A percentile compares a stretch with the other conserved stretches of the same genome.
phyloP scores from a whole-genome alignment of 768 basidiomycete genomes.

The Amylocystis lapponica region DNA sequence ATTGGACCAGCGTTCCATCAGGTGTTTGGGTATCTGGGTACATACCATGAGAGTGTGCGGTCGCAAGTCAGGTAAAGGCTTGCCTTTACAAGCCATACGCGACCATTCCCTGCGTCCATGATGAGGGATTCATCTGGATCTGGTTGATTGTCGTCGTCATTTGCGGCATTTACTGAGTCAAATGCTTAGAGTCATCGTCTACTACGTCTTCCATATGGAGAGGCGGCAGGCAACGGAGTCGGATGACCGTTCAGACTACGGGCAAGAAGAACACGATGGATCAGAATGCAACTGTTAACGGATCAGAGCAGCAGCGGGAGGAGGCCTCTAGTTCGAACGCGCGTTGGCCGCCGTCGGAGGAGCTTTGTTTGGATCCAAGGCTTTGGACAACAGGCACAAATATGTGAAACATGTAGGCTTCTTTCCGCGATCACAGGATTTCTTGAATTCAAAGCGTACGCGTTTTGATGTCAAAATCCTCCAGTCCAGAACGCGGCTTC shows the following conservation, averaged over 20 bases:
- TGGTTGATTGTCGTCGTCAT: constrained; percentile 61
- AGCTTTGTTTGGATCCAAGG: neutral
- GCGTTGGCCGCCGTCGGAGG: too few species aligned
- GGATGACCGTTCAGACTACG: neutral
- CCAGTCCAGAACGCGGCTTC: too few species aligned
- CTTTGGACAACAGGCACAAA: constrained; percentile 1
- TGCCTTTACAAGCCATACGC: constrained; percentile 86
- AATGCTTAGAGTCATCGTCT: constrained; percentile 70
- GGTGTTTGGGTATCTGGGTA: constrained; percentile 71
- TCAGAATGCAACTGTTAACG: too few species aligned
- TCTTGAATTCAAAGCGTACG: too few species aligned
- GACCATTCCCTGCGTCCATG: constrained; percentile 65
- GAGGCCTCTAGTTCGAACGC: too few species aligned
- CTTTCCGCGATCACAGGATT: too few species aligned
- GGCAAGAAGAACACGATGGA: too few species aligned
- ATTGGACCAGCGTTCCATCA: constrained; percentile 82
- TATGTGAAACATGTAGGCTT: neutral
- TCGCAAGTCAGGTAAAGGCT: neutral
- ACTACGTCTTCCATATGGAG: constrained; percentile 33
- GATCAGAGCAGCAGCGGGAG: too few species aligned
- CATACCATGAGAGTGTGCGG: neutral
- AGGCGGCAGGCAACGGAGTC: neutral
- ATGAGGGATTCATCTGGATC: constrained; percentile 83
- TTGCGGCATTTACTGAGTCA: constrained; percentile 40
- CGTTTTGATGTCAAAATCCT: too few species aligned